Evolutionary conservation across 164 flowering plant species (phyloP).

Genomic region (Echeveria elegans): DNA sequence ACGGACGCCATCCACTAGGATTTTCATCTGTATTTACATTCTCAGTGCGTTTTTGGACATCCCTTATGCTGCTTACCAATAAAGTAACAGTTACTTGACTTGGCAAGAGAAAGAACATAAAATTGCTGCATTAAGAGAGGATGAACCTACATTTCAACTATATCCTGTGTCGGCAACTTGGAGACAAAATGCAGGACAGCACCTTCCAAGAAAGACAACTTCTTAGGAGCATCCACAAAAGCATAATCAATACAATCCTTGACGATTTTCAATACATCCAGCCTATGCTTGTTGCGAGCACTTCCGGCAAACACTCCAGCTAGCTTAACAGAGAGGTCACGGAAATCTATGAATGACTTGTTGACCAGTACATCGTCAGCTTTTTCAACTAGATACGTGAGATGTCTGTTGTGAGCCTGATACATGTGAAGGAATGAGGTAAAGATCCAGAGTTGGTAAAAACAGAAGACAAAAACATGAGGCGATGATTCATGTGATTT

Average conservation of each 20-base stretch:
- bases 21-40: slow-evolving; percentile 79
- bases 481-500: neutral
- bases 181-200: slow-evolving; percentile 70
- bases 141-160: slow-evolving; percentile 62
- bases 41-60: slow-evolving; percentile 61
- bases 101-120: neutral
- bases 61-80: slow-evolving; percentile 48
- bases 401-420: slow-evolving; percentile 62
- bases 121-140: neutral
- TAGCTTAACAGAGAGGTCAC: slow-evolving; percentile 69
- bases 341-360: slow-evolving; percentile 57
- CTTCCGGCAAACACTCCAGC: slow-evolving; percentile 71
- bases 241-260: slow-evolving; percentile 72
- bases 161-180: slow-evolving; percentile 67
- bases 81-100: slow-evolving; percentile 9
- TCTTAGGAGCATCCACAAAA: slow-evolving; percentile 67
- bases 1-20: slow-evolving; percentile 99
- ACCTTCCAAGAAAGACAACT: slow-evolving; percentile 67
- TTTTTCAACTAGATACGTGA: slow-evolving; percentile 27
- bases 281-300: slow-evolving; percentile 71
- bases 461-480: neutral
- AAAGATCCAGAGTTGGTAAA: neutral
- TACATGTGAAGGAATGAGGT: slow-evolving; percentile 8
- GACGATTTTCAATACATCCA: slow-evolving; percentile 63
- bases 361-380: slow-evolving; percentile 32